Base-by-base conservation (phyloP, 805 yeast species). In the Saccharomycopsis schoenii region DNA sequence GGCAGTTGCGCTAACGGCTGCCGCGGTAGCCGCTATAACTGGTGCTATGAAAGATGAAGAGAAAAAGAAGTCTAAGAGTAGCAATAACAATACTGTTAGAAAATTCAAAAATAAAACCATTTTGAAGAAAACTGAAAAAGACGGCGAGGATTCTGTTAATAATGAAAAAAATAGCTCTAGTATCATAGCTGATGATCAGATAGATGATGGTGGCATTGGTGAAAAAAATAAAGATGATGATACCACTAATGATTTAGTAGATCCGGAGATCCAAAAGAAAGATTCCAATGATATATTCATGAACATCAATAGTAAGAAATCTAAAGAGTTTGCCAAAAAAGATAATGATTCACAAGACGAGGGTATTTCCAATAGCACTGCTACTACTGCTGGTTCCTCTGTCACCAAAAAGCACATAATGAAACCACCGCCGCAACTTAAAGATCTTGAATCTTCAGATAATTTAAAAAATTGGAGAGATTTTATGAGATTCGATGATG, bases 381-480 rank as follows among this genome's bases (percentile, higher is more conserved):
- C 15, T 6, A 3, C 56, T 19, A 19, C 56, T 8, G 15, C 9
- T 9, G 2, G 41, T 6, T 14, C n/a, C n/a, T 14, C 24, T 1
- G 41, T 9, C 17, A 29, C 24, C 4, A 52, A 52, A 17, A 34
- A 34, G 17, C 56, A 29, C 29, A 55, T 19, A 17, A 37, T 37
- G 57, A 40, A 55, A 12, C 57, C 57, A 14, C 42, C 47, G 11
- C 42, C 57, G 4, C 41, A 24, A 25, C 43, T 37, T 37, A 37
- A 37, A 15, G 42, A 36, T 24, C 43, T 55, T 24, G 43, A 55
- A 36, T n/a, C 57, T 6, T 55, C 57, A 21, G 42, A 37, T 25
- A 55, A n/a, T 21, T 21, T 62, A 9, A 62, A 55, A 47, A 63
- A 61, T 47, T 63, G 65, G 65, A 58, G 59, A 41, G 59, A 59